phyloP scores from a whole-genome alignment of 176 grass and related monocot genomes.

The Aegilops longissima region DNA sequence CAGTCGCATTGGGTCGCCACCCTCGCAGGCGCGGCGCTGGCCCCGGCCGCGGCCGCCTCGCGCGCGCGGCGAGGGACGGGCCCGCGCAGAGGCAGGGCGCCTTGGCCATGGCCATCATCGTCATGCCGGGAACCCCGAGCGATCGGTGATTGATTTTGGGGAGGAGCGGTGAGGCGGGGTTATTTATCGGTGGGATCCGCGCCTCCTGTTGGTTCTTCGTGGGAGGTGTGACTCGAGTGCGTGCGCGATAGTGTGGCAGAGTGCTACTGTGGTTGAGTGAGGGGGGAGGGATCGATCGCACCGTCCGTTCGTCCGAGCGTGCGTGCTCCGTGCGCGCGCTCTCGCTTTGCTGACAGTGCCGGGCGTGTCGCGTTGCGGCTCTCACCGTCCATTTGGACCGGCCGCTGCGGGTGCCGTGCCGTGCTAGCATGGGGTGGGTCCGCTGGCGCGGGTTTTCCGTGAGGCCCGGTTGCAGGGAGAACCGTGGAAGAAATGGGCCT shows the following conservation, averaged over 20 bases:
- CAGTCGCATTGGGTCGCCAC: background rate
- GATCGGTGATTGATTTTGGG: slow-evolving; percentile 8
- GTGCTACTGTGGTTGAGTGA: background rate
- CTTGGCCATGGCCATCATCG: background rate
- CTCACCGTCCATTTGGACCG: background rate
- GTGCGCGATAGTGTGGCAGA: background rate
- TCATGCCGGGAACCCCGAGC: background rate
- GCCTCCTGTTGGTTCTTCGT: background rate
- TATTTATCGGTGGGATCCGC: slow-evolving; percentile 14
- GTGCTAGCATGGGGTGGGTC: background rate
- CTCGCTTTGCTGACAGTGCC: background rate
- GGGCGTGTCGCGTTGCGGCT: background rate
- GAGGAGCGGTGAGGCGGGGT: background rate
- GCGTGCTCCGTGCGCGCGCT: background rate
- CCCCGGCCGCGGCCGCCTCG: background rate
- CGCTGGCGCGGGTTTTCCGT: background rate
- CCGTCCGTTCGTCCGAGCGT: background rate
- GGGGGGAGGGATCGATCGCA: background rate
- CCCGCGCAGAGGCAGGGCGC: slow-evolving; percentile 37
- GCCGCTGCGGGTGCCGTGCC: background rate
- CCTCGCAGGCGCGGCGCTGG: background rate
- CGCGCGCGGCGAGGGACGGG: slow-evolving; percentile 29
- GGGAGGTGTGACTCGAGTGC: background rate
- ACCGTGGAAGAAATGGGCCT: too few species aligned
- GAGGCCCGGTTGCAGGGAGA: background rate